These are phyloP conservation scores for Blepharisma undulans DNA, from an alignment of 169 alveolate genomes.

Conservation along the genomic window DNA sequence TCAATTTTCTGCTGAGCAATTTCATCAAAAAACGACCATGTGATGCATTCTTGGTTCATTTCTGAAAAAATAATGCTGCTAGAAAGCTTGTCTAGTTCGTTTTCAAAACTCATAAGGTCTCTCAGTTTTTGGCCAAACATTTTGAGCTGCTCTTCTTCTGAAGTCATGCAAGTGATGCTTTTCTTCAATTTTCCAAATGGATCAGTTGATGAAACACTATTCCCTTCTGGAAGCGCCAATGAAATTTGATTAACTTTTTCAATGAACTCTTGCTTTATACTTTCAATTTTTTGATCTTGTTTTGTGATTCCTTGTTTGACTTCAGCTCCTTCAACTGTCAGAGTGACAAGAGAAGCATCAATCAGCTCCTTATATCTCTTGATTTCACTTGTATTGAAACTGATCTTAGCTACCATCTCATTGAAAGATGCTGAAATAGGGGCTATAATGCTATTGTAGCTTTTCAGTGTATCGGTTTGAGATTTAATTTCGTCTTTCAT, in stretches of 20 bases:
- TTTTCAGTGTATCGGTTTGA: background rate
- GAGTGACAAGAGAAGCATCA: background rate
- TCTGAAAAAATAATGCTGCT: background rate
- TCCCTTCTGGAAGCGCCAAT: background rate
- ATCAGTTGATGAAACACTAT: background rate
- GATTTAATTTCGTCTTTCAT: background rate
- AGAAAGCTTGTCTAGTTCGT: background rate
- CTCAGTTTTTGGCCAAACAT: background rate
- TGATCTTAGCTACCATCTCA: background rate
- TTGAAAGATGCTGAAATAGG: background rate
- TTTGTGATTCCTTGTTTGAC: background rate
- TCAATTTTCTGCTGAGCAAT: background rate
- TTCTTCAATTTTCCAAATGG: background rate
- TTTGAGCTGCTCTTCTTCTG: background rate
- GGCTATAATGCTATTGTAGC: background rate
- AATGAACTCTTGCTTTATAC: background rate
- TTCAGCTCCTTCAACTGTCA: background rate
- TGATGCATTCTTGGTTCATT: background rate
- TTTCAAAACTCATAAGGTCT: background rate
- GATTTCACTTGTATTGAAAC: background rate
- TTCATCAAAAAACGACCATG: background rate
- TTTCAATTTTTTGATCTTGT: background rate
- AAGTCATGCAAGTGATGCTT: background rate
- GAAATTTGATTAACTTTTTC: background rate
- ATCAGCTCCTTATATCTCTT: background rate